These are phyloP conservation scores for Microstroma glucosiphilum DNA, from an alignment of 1,284 basidiomycete species.

Conservation along the genomic window DNA sequence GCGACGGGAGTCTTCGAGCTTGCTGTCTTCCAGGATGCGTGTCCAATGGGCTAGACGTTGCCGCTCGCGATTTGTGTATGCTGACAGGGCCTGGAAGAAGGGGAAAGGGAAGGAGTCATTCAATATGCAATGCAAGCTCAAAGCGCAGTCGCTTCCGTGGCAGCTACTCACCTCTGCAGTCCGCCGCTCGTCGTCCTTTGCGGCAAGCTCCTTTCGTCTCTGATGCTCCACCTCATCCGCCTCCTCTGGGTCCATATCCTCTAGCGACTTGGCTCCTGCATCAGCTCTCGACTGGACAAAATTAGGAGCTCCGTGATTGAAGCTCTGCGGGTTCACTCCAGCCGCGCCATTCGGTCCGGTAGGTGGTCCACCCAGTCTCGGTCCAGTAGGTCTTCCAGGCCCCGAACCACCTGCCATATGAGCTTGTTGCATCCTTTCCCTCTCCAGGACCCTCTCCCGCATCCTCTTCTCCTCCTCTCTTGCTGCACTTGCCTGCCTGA, in stretches of 20 bases:
- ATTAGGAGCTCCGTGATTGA: slow-evolving; percentile 22
- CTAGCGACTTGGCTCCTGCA: slow-evolving; percentile 9
- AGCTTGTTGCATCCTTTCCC: slow-evolving; percentile 24
- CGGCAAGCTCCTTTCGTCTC: slow-evolving; percentile 14
- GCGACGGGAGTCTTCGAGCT: slow-evolving; percentile 18
- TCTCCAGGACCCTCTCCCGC: slow-evolving; percentile 31
- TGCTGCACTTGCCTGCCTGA: slow-evolving; percentile 40
- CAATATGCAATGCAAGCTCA: slow-evolving; percentile 1
- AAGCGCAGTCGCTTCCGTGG: background rate
- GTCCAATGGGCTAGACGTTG: slow-evolving; percentile 33
- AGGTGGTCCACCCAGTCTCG: slow-evolving; percentile 1
- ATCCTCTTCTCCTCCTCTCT: slow-evolving; percentile 41
- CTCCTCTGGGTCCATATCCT: slow-evolving; percentile 28
- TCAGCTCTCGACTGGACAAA: slow-evolving; percentile 25
- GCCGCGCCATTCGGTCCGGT: background rate
- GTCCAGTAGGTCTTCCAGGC: background rate
- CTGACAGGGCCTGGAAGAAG: background rate
- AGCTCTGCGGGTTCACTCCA: slow-evolving; percentile 26
- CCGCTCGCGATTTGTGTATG: slow-evolving; percentile 7
- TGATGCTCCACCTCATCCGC: slow-evolving; percentile 24
- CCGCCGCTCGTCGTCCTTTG: slow-evolving; percentile 10
- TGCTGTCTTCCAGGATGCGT: slow-evolving; percentile 12
- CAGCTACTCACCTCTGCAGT: slow-evolving; percentile 4
- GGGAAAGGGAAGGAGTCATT: background rate
- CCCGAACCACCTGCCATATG: slow-evolving; percentile 9